These are phyloP conservation scores for Amaranthus palmeri DNA, from an alignment of 148 eudicot species.

Conservation along the genomic window DNA sequence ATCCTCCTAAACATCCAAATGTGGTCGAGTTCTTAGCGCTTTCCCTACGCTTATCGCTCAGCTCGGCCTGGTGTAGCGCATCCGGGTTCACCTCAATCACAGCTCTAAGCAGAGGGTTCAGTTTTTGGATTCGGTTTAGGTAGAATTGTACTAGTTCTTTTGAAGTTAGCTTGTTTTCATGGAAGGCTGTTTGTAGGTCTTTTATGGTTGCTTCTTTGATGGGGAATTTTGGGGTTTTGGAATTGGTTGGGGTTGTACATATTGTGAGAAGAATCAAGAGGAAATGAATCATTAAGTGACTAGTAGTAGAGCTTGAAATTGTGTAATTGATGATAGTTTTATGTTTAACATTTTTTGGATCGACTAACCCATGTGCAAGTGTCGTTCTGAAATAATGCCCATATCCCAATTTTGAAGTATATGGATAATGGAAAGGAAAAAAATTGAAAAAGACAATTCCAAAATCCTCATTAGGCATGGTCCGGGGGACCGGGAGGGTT, in stretches of 20 bases:
- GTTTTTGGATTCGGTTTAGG: slow-evolving; percentile 37
- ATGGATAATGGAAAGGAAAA: no score
- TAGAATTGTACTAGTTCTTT: slow-evolving; percentile 47
- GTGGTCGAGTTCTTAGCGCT: not conserved
- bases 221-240: slow-evolving; percentile 11
- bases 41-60: slow-evolving; percentile 25
- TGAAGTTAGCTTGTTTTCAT: slow-evolving; percentile 42
- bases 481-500: no score
- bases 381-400: no score
- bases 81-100: slow-evolving; percentile 42
- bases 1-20: not conserved
- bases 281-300: not conserved
- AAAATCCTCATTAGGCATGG: no score
- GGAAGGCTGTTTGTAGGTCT: slow-evolving; percentile 42
- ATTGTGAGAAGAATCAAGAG: not conserved
- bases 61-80: slow-evolving; percentile 24
- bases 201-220: slow-evolving; percentile 50
- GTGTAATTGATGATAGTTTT: not conserved
- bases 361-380: no score
- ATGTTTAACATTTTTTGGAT: not conserved
- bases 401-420: no score
- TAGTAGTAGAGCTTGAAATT: not conserved
- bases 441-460: no score
- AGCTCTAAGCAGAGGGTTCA: slow-evolving; percentile 38
- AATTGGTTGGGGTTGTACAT: not conserved